These are phyloP conservation scores for Entomortierella parvispora DNA, from an alignment of 192 early-diverging fungal species.

Conservation along the genomic window DNA sequence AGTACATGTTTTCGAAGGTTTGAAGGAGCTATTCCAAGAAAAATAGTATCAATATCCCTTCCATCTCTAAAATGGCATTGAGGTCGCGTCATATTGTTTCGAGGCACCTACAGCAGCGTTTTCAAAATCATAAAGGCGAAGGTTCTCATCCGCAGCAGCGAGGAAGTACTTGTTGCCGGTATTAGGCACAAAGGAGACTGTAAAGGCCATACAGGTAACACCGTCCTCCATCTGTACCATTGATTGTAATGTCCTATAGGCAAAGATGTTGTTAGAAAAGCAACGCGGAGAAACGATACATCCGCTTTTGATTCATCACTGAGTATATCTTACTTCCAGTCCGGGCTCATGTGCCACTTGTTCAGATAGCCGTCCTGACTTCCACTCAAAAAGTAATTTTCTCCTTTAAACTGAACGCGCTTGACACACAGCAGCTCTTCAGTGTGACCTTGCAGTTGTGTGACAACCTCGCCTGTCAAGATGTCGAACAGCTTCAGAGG, in stretches of 20 bases:
- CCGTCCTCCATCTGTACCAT: constrained; percentile 80
- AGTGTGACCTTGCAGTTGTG: constrained; percentile 81
- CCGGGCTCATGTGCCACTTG: constrained; percentile 86
- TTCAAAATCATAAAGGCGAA: constrained; percentile 94
- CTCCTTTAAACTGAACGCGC: constrained; percentile 76
- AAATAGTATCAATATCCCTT: too few species aligned
- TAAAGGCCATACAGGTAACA: constrained; percentile 96
- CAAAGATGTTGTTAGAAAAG: constrained; percentile 1
- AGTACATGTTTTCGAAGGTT: constrained; percentile 80
- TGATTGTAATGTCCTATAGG: constrained; percentile 65
- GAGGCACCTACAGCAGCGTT: constrained; percentile 59
- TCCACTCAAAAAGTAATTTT: constrained; percentile 86
- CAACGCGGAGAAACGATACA: not conserved
- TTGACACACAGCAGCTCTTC: constrained; percentile 92
- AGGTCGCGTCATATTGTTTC: too few species aligned
- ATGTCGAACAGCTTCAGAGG: constrained; percentile 93
- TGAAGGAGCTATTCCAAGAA: constrained; percentile 58
- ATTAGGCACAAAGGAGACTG: constrained; percentile 91
- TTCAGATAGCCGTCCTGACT: constrained; percentile 96
- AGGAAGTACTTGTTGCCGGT: constrained; percentile 95
- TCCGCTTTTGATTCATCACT: too few species aligned
- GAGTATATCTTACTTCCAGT: constrained; percentile 79
- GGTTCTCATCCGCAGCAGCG: constrained; percentile 88
- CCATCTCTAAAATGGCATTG: too few species aligned
- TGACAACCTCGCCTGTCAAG: constrained; percentile 80